Evolutionary conservation across 306 rosid species (phyloP), one percentile per base, ranked within the genome.

Genomic region (Herpetospermum pedunculosum): DNA sequence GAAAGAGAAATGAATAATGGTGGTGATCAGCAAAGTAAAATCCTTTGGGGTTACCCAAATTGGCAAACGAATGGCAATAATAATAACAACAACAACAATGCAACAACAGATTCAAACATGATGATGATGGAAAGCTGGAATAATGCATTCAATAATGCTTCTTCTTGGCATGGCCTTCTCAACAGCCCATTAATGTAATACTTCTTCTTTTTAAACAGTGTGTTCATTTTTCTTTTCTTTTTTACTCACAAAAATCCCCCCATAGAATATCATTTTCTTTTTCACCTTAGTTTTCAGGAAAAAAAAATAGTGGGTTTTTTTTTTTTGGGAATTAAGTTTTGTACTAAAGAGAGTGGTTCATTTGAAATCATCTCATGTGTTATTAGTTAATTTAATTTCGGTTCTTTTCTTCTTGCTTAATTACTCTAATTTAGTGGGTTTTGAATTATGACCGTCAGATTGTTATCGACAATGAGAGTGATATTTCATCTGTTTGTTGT

Each of bases 131-230:
- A 75, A 14, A 75, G 78, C n/a, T 60, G 78, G 73, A 62, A 62
- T 9, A 75, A 73, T 25, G 50, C 23, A 9, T 34, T 73, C 5
- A 35, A 25, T 13, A 58, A 26, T 13, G 48, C 23, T 75, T 75
- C 78, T 4, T 60, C 73, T 46, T 75, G 78, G 78, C 72, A 75
- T 63, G 72, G 73, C 16, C 78, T 62, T 75, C 72, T 75, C 65
- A 44, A 75, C 5, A 44, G 59, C 34, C 78, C 78, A 1, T 10
- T 62, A 35, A 62, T 75, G 78, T 60, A 46, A 54, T 44, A 0
- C 44, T 6, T 4, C 0, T 16, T n/a, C 53, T 26, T 28, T 14
- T 12, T 67, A 14, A 28, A 70, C 3, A 25, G 74, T 25, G 74
- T 70, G 54, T 14, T 25, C 26, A 43, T 26, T 68, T 38, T 59